Base-by-base conservation (phyloP, 2,329 filamentous ascomycete species). In the Aspergillus aculeatus region DNA sequence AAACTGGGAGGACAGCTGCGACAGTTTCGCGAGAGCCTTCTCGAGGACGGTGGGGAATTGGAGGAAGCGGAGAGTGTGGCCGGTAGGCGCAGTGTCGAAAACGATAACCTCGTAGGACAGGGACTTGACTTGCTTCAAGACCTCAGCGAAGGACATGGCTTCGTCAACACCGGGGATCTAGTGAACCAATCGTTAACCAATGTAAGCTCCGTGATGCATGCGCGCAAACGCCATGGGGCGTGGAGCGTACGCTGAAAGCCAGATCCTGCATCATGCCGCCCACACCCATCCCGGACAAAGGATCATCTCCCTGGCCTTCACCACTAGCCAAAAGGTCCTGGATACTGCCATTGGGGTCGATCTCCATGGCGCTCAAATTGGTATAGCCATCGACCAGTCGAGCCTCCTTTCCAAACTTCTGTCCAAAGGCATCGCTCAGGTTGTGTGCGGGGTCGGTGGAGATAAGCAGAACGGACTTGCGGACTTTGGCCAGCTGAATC, bases 391-490 rank as follows among this genome's bases (percentile, higher is more conserved):
- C 89, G 66, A 99, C 84, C 44, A 96, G 86, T 64, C 92, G 88
- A 56, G 95, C 95, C 78, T 99, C 95, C 83, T 99, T 99, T 82
- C 95, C 95, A 73, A 99, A 99, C 81, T 99, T 99, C 79, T 99
- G 94, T 68, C 91, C 92, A 79, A 99, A 99, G 62, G 95, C 95
- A 81, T 99, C 95, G 69, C 90, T 95, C 64, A 99, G 84, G 80
- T 99, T 99, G 84, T 99, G 95, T 55, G 95, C 95, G 56, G 95
- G 95, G 78, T 99, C 95, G 70, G 95, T 99, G 44, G 93, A 97
- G 81, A 99, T 99, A 76, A 99, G 89, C 60, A 99, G 87, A 62
- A 99, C 95, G 63, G 91, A 96, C 79, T 94, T 94, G 79, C 95
- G 92, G 70, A 92, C 92, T 78, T 90, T 92, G 71, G 95, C 92